These are phyloP conservation scores for Alternaria incomplexa DNA, from an alignment of 2,329 filamentous ascomycete genomes.

Conservation along the genomic window DNA sequence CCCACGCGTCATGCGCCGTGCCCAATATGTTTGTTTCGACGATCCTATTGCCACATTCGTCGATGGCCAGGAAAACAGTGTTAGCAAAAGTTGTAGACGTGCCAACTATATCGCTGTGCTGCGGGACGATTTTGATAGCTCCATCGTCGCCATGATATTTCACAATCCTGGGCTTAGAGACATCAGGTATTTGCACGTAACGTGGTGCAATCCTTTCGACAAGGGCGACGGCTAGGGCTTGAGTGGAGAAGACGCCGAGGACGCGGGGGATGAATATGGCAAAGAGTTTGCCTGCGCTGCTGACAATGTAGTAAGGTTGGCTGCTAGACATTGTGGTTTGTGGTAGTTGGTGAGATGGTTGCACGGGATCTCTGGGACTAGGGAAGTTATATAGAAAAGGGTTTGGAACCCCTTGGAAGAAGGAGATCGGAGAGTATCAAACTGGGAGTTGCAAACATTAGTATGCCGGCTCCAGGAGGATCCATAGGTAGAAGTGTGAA, in stretches of 20 bases:
- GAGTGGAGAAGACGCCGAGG: not conserved
- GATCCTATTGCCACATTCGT: not conserved
- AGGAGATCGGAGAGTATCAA: not conserved
- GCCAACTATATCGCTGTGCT: not conserved
- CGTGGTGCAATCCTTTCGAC: not conserved
- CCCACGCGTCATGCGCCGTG: not conserved
- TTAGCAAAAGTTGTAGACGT: not conserved
- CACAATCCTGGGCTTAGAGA: rapidly evolving
- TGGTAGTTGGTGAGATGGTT: not conserved
- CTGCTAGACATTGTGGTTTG: not conserved
- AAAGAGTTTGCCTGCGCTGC: not conserved
- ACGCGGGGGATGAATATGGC: not conserved
- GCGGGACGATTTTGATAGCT: not conserved
- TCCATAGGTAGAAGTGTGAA: not conserved
- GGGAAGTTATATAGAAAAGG: not conserved
- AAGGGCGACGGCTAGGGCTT: not conserved
- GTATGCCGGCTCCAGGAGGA: not conserved
- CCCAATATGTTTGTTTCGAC: not conserved
- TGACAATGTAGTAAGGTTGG: not conserved
- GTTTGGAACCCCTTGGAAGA: not conserved
- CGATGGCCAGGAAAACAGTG: not conserved
- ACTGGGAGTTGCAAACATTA: not conserved
- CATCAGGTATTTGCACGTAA: rapidly evolving
- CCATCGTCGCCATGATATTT: too few species aligned
- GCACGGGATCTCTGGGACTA: not conserved